Percentiles rank a stretch among this genome's conserved stretches.
phyloP scores from a whole-genome alignment of 2,329 filamentous ascomycete genomes.

The Cladosporium sp. region DNA sequence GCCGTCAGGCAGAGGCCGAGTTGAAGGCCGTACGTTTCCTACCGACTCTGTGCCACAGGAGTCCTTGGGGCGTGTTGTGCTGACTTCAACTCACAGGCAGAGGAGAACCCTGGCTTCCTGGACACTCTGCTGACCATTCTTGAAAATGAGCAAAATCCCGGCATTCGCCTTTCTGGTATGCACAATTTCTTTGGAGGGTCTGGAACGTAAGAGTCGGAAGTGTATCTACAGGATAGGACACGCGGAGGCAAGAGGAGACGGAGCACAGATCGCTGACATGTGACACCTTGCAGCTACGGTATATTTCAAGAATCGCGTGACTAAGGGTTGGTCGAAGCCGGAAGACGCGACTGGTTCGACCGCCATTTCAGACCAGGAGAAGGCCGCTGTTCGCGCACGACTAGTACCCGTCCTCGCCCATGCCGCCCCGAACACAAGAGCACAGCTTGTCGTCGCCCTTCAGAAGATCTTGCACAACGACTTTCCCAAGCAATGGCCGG shows the following conservation, averaged over 20 bases:
- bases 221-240: too few species aligned
- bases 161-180: constrained; percentile 83
- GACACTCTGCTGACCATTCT: constrained; percentile 87
- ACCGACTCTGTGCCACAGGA: background rate
- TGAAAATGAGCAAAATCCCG: constrained; percentile 77
- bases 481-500: constrained; percentile 90
- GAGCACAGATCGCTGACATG: constrained; percentile 5
- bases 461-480: constrained; percentile 95
- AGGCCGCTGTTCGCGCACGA: constrained; percentile 76
- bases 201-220: too few species aligned
- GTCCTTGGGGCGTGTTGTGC: constrained; percentile 1
- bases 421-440: constrained; percentile 69
- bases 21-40: constrained; percentile 64
- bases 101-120: constrained; percentile 82
- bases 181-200: constrained; percentile 15
- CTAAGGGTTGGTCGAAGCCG: constrained; percentile 76
- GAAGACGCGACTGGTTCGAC: constrained; percentile 57
- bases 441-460: constrained; percentile 87
- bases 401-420: constrained; percentile 82
- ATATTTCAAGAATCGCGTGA: constrained; percentile 96
- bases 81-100: constrained; percentile 55
- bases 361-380: constrained; percentile 80
- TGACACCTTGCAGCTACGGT: constrained; percentile 64
- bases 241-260: too few species aligned
- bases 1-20: constrained; percentile 71